Conservation (phyloP, 2,329 filamentous ascomycete genomes). For the Aspergillus versicolor region DNA sequence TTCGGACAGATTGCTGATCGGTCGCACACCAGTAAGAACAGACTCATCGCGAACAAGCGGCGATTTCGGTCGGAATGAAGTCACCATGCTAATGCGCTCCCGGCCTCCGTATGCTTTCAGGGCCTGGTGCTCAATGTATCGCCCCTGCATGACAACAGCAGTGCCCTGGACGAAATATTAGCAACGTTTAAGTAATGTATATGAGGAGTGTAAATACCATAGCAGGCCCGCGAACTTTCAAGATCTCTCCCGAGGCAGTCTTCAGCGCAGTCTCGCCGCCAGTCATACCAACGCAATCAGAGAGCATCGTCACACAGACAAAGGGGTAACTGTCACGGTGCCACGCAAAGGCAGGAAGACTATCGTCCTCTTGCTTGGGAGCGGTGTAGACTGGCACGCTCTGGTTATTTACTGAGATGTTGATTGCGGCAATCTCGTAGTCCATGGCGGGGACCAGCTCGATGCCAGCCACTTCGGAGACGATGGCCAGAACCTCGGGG, state of each 20-base stretch:
- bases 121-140: slow-evolving; percentile 66
- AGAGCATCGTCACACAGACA: slow-evolving; percentile 69
- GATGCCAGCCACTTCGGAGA: slow-evolving; percentile 56
- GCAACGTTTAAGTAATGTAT: no score
- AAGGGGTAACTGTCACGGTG: slow-evolving; percentile 67
- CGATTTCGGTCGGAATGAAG: slow-evolving; percentile 61
- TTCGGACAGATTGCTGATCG: slow-evolving; percentile 57
- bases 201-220: no score
- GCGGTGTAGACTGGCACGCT: slow-evolving; percentile 47
- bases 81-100: slow-evolving; percentile 67
- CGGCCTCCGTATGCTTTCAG: slow-evolving; percentile 57
- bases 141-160: slow-evolving; percentile 65
- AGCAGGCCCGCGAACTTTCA: not conserved
- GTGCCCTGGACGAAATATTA: slow-evolving; percentile 46
- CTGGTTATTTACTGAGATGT: slow-evolving; percentile 54
- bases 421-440: slow-evolving; percentile 57
- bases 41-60: slow-evolving; percentile 59
- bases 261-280: slow-evolving; percentile 52
- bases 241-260: not conserved
- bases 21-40: slow-evolving; percentile 59
- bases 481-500: slow-evolving; percentile 48
- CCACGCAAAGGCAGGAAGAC: slow-evolving; percentile 58
- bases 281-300: slow-evolving; percentile 61
- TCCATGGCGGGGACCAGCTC: slow-evolving; percentile 56
- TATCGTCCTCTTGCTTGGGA: slow-evolving; percentile 48